Base-by-base conservation (phyloP, 1,139 yeast genomes). In the Zygosaccharomyces pseudobailii region DNA sequence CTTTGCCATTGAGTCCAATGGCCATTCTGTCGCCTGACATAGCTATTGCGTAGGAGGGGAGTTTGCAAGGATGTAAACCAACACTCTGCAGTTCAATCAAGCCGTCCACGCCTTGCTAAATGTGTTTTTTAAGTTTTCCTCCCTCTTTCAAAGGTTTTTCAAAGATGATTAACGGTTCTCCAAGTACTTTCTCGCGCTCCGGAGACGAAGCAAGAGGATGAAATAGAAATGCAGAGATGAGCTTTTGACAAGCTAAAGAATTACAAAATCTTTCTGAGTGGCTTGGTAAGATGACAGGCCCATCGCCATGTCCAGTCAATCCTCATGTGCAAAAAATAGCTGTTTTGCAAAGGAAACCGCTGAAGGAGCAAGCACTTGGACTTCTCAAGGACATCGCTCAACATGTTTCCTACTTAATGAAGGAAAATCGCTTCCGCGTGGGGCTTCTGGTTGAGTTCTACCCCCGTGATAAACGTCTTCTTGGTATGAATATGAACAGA, bases 401-500 rank as follows among this genome's bases (percentile, higher is more conserved):
- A 34, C 61, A 71, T 13, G 86, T 82, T 30, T 83, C 87, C 0
- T 96, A 96, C 1, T 68, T 92, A 44, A 87, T 92, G 80, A 77
- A 79, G 48, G 78, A 79, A 43, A 75, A 82, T 54, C 76, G 77
- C 17, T 79, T 87, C 61, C 78, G 76, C 49, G 92, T 90, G 3
- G 82, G 80, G 0, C 71, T 78, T 0, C 65, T 92, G 20, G 79
- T 87, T 56, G 98, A 92, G 66, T 87, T 92, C 79, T 85, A 72
- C 56, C 97, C 97, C n/a, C 82, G 77, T 54, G 74, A 79, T 58
- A 71, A 76, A 2, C 69, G 75, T 32, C 67, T 92, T 28, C 69
- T 90, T 13, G 97, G 98, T 0, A 67, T 89, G 51, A 92, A 92
- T 66, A 89, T 88, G n/a, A 87, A 88, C 60, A 69, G 69, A n/a